phyloP scores from a whole-genome alignment of 2,329 filamentous ascomycete species.

The Epichloe gansuensis region DNA sequence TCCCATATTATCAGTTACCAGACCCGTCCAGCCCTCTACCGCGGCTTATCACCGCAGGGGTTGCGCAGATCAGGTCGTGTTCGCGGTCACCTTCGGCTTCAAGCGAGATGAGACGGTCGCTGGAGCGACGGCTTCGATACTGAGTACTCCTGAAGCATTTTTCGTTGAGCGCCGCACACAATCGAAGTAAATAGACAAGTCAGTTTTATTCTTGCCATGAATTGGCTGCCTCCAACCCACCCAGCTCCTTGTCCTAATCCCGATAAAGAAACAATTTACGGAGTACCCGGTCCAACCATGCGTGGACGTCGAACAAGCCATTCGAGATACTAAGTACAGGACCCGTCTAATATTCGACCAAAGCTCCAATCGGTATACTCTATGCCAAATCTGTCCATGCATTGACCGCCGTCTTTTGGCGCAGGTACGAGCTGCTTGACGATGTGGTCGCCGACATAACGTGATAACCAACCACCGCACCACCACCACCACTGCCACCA shows the following conservation, averaged over 20 bases:
- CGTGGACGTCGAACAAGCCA: background rate
- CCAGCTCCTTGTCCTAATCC: no score
- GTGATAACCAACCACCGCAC: background rate
- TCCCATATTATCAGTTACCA: background rate
- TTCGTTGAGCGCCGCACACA: no score
- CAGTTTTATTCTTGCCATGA: background rate
- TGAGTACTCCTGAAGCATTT: no score
- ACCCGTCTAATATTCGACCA: no score
- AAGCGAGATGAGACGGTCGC: no score
- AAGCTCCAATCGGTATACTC: background rate
- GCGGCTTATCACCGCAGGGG: no score
- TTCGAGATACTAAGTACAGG: background rate
- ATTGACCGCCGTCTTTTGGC: background rate
- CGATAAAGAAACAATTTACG: background rate
- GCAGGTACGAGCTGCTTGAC: background rate
- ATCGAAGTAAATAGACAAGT: background rate
- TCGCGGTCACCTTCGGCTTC: no score
- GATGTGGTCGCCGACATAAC: background rate
- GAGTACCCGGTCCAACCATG: background rate
- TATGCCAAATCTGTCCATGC: background rate
- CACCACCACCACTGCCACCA: background rate
- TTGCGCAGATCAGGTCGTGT: no score
- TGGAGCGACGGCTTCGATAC: no score
- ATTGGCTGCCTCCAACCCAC: no score
- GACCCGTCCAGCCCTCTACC: no score